These are phyloP conservation scores for Ensete ventricosum DNA, from an alignment of 176 grass and related monocot species.

Conservation along the genomic window DNA sequence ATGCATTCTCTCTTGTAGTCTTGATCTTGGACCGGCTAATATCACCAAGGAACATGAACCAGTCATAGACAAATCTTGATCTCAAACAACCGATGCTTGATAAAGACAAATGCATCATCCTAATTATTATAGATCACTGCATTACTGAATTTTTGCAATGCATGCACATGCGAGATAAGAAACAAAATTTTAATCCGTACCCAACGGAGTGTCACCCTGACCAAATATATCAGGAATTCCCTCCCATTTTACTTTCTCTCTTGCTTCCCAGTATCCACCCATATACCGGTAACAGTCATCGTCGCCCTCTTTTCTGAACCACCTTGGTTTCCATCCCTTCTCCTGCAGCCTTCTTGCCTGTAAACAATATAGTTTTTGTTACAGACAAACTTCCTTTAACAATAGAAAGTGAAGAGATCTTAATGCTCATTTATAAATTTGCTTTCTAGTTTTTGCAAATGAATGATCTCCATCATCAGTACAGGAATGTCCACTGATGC, in stretches of 20 bases:
- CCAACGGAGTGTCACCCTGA: slow-evolving; percentile 26
- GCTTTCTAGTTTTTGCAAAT: too few relatives aligned
- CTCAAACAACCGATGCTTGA: not conserved
- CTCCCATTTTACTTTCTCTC: slow-evolving; percentile 54
- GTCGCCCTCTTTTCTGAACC: slow-evolving; percentile 69
- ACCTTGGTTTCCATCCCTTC: slow-evolving; percentile 86
- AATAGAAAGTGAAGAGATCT: slow-evolving; percentile 1
- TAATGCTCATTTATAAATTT: not conserved
- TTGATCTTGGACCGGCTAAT: too few relatives aligned
- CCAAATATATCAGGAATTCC: slow-evolving; percentile 69
- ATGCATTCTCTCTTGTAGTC: too few relatives aligned
- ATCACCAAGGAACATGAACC: not conserved
- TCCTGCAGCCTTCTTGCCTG: slow-evolving; percentile 80
- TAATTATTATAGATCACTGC: not conserved
- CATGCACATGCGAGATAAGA: not conserved
- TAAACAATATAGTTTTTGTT: slow-evolving; percentile 11
- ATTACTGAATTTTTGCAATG: not conserved
- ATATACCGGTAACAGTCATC: slow-evolving; percentile 61
- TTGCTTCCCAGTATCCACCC: slow-evolving; percentile 94
- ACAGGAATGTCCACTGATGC: too few relatives aligned
- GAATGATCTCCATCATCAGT: too few relatives aligned
- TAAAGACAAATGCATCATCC: not conserved
- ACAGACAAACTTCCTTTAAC: slow-evolving; percentile 1
- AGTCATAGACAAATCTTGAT: not conserved
- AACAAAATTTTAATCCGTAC: slow-evolving; percentile 21